Evolutionary conservation across 805 yeast genomes (phyloP), one percentile per base, ranked within the genome.

Genomic region (Nakazawaea laoshanensis): DNA sequence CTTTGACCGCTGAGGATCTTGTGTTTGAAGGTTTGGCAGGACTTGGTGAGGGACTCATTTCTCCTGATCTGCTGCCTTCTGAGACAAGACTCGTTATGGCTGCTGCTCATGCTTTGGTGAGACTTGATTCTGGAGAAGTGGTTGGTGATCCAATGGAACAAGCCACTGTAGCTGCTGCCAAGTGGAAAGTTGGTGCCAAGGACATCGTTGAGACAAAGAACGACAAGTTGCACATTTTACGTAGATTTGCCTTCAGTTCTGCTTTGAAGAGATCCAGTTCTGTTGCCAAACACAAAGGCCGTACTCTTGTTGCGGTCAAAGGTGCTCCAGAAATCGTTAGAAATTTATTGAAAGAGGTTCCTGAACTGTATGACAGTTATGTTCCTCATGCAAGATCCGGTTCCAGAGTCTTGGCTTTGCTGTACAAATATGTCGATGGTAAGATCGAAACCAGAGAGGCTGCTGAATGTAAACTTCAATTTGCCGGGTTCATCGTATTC

Each of bases 121-220:
- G 78, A 49, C 67, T 92, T 40, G 96, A 92, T 48, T 95, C 88
- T 53, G 98, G 97, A 47, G 97, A 92, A 42, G 74, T 88, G 45
- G 98, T 92, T 40, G 98, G 98, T 59, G 98, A 92, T 52, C 96
- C 98, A 42, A 89, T 92, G 97, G 98, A 92, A 61, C 86, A 87
- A 59, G 96, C 94, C 18, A 92, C 98, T 33, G 65, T 92, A 46
- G 78, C 77, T 44, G 89, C 94, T 26, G 73, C 92, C 37, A 75
- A 77, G 19, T 92, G 96, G 96, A 66, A 64, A 25, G 80, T 92
- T 42, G 84, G 81, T 34, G 70, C 67, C 36, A 83, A 86, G 43
- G 95, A 87, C 51, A 56, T 69, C 32, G 81, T 82, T 28, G 70
- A 67, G 40, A 59, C 59, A 40, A 33, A 48, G 18, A 40, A 45